Percentiles rank a stretch among this genome's conserved stretches.
These are phyloP conservation scores for Geranium rotundifolium DNA, from an alignment of 345 rosid species.

Conservation along the genomic window DNA sequence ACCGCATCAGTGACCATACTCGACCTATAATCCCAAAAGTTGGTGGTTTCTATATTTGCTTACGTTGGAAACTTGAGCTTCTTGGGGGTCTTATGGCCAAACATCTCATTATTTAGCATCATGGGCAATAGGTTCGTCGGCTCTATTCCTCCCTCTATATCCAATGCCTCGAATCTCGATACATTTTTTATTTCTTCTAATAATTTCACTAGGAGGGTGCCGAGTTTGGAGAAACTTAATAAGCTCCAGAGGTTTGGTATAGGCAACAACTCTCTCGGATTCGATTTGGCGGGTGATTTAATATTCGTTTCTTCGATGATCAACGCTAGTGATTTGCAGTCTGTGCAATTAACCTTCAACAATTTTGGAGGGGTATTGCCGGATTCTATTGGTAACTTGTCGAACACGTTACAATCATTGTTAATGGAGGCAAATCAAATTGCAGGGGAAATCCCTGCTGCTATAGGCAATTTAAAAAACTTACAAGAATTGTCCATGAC, in stretches of 20 bases:
- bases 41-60: constrained; percentile 9
- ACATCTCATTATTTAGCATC: background rate
- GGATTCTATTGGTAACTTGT: constrained; percentile 1
- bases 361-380: constrained; percentile 12
- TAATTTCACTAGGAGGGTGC: background rate
- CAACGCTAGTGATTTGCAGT: constrained; percentile 3
- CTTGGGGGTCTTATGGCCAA: background rate
- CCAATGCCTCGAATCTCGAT: background rate
- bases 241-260: background rate
- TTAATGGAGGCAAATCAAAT: background rate
- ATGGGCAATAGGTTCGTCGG: background rate
- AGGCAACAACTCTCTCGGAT: background rate
- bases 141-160: background rate
- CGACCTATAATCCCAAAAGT: background rate
- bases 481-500: background rate
- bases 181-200: background rate
- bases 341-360: accelerated
- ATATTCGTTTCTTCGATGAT: constrained; percentile 6
- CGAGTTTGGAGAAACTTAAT: background rate
- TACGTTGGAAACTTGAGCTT: constrained; percentile 9
- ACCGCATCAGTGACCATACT: constrained; percentile 1
- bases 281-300: background rate
- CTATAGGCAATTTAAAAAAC: constrained; percentile 14
- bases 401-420: accelerated
- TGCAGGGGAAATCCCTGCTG: background rate